These are phyloP conservation scores for Penicillium mononematosum DNA, from an alignment of 495 filamentous ascomycete species.

Conservation along the genomic window DNA sequence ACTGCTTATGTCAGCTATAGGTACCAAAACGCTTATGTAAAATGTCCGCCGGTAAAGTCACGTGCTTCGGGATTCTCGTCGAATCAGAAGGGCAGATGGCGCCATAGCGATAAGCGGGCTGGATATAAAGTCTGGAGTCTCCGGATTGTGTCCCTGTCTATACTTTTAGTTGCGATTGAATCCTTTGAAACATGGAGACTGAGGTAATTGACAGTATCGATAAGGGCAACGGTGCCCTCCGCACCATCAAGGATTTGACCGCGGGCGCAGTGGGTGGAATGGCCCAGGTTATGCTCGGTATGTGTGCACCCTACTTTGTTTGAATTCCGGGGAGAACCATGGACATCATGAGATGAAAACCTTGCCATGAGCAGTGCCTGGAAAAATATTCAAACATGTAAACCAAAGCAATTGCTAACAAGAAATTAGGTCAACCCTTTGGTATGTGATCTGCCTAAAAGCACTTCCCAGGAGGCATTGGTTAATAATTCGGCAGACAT, in stretches of 20 bases:
- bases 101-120: constrained; percentile 29
- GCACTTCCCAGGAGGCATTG: constrained; percentile 7
- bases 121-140: constrained; percentile 28
- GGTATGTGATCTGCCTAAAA: constrained; percentile 43
- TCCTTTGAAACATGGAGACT: constrained; percentile 32
- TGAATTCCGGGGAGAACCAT: constrained; percentile 1
- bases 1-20: not conserved
- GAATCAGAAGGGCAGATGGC: constrained; percentile 36
- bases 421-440: constrained; percentile 80
- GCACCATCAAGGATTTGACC: constrained; percentile 87
- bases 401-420: constrained; percentile 28
- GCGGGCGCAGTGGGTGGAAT: constrained; percentile 88
- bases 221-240: constrained; percentile 41
- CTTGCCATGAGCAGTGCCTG: not conserved
- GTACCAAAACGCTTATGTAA: constrained; percentile 16
- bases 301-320: constrained; percentile 33
- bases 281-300: constrained; percentile 92
- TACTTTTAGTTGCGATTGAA: constrained; percentile 10
- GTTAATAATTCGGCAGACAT: constrained; percentile 63
- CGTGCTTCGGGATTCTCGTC: constrained; percentile 33
- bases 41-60: constrained; percentile 38
- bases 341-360: not conserved
- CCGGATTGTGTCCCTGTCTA: constrained; percentile 15
- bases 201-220: constrained; percentile 41
- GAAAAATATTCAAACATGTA: not conserved